Percentiles rank a stretch among this genome's conserved stretches.
These are phyloP conservation scores for Penicillium robsamsonii DNA, from an alignment of 495 filamentous ascomycete species.

Conservation along the genomic window DNA sequence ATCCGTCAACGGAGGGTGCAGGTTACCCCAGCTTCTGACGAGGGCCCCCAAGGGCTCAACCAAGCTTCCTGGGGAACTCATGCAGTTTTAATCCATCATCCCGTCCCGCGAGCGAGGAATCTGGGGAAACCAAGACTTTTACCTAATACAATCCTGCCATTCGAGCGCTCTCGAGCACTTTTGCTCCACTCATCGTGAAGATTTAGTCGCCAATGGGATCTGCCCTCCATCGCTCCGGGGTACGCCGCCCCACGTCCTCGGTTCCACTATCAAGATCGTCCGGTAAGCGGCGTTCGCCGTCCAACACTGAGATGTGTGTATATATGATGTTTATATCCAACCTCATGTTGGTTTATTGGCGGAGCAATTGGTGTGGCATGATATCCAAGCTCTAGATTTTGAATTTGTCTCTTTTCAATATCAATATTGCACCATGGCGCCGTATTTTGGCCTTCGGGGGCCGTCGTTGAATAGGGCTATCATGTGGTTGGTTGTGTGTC, in stretches of 20 bases:
- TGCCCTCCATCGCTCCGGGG: slow-evolving; percentile 4
- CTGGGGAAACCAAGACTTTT: slow-evolving; percentile 41
- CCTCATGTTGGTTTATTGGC: slow-evolving; percentile 4
- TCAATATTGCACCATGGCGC: slow-evolving; percentile 9
- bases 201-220: slow-evolving; percentile 12
- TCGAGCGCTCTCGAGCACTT: background rate
- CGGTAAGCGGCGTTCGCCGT: slow-evolving; percentile 16
- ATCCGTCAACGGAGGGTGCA: background rate
- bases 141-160: slow-evolving; percentile 8
- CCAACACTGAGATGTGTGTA: background rate
- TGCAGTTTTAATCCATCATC: background rate
- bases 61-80: slow-evolving; percentile 39
- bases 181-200: slow-evolving; percentile 6
- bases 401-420: background rate
- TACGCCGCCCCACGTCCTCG: slow-evolving; percentile 9
- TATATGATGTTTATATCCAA: slow-evolving; percentile 14
- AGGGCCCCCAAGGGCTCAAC: background rate
- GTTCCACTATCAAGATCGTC: slow-evolving; percentile 1
- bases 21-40: slow-evolving; percentile 1
- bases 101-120: slow-evolving; percentile 51
- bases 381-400: slow-evolving; percentile 9
- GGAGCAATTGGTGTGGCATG: slow-evolving; percentile 8
- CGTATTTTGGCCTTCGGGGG: slow-evolving; percentile 33
- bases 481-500: slow-evolving; percentile 38
- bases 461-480: slow-evolving; percentile 28